These are phyloP conservation scores for Chlorella variabilis DNA, from an alignment of 163 green algal genomes.

Conservation along the genomic window DNA sequence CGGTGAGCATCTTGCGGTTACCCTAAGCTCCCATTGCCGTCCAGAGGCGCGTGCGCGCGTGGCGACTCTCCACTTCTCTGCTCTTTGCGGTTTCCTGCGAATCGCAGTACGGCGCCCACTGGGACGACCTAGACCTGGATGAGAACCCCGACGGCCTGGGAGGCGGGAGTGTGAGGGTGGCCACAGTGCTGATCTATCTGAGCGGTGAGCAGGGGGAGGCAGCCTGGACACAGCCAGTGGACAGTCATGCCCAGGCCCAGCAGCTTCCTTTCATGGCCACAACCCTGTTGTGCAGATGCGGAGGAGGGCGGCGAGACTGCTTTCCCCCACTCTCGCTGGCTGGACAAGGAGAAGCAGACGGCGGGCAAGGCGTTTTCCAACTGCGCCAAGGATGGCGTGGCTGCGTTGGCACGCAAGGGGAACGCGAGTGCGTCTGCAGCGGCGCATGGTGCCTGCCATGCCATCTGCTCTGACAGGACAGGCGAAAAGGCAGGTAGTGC, in stretches of 20 bases:
- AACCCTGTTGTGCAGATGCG: no score
- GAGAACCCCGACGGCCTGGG: slow-evolving; percentile 10
- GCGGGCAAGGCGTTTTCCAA: slow-evolving; percentile 5
- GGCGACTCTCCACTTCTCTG: no score
- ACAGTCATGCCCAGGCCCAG: no score
- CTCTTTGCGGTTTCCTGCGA: no score
- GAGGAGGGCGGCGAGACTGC: slow-evolving; percentile 72
- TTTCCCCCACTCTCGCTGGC: slow-evolving; percentile 57
- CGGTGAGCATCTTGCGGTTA: no score
- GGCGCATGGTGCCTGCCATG: neutral
- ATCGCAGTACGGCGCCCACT: slow-evolving; percentile 38
- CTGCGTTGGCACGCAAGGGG: slow-evolving; percentile 61
- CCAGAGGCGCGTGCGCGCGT: no score
- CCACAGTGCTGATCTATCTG: slow-evolving; percentile 79
- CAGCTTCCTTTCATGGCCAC: no score
- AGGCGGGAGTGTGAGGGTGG: slow-evolving; percentile 42
- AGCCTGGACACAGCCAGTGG: no score
- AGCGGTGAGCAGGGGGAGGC: slow-evolving; percentile 34
- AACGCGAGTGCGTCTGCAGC: slow-evolving; percentile 41
- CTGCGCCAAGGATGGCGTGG: slow-evolving; percentile 50
- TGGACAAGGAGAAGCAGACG: slow-evolving; percentile 57
- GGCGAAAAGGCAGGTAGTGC: no score
- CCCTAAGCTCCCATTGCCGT: no score
- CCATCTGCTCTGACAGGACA: no score
- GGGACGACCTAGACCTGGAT: slow-evolving; percentile 35